Percentiles rank a stretch among this genome's conserved stretches.
phyloP scores from a whole-genome alignment of 2,329 filamentous ascomycete genomes.

The Thyridium curvatum region DNA sequence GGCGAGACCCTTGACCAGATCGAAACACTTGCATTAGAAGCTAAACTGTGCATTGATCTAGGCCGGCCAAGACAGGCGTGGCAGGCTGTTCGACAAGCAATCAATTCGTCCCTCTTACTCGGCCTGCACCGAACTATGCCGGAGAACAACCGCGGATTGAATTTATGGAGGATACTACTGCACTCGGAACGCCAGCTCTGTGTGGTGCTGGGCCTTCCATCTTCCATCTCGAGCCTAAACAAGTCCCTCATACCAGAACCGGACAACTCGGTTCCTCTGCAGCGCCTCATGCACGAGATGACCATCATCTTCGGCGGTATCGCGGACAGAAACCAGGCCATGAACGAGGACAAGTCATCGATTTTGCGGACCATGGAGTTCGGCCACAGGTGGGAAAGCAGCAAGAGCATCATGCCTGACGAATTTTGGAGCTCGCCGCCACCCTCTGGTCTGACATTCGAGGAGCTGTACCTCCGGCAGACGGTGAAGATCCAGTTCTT shows the following conservation, averaged over 20 bases:
- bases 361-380: conserved; percentile 24
- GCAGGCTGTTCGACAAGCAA: conserved; percentile 41
- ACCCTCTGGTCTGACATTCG: neutral
- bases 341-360: conserved; percentile 18
- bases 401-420: conserved; percentile 1
- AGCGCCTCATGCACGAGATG: conserved; percentile 12
- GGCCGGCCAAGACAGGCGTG: conserved; percentile 49
- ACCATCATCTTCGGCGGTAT: neutral
- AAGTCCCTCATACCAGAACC: conserved; percentile 3
- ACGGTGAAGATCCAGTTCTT: conserved; percentile 3
- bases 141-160: conserved; percentile 21
- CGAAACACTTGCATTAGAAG: conserved; percentile 42
- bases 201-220: conserved; percentile 46
- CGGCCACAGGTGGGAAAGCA: conserved; percentile 28
- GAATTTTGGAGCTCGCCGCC: conserved; percentile 5
- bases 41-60: conserved; percentile 47
- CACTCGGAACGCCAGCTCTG: conserved; percentile 42
- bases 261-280: neutral
- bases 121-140: conserved; percentile 32
- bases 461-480: conserved; percentile 2
- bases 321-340: conserved; percentile 3
- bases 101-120: conserved; percentile 45
- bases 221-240: conserved; percentile 23
- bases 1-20: conserved; percentile 43
- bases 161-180: conserved; percentile 31